These are phyloP conservation scores for Jackrogersella minutella DNA, from an alignment of 495 filamentous ascomycete species.

Conservation along the genomic window DNA sequence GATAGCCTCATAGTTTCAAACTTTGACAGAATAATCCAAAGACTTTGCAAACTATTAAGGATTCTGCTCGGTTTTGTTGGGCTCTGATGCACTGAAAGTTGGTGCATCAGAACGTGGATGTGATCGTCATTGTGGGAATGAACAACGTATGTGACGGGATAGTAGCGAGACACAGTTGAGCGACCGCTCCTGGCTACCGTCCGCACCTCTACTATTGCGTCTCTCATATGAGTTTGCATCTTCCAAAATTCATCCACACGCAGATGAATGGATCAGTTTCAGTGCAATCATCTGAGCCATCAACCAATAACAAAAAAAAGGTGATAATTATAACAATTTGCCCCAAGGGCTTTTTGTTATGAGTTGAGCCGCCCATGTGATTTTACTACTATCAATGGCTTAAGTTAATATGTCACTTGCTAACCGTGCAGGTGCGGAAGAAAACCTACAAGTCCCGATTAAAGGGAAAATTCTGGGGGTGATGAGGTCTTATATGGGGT, in stretches of 20 bases:
- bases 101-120: constrained; percentile 19
- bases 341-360: neutral
- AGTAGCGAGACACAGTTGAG: constrained; percentile 37
- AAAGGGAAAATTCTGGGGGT: neutral
- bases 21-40: constrained; percentile 16
- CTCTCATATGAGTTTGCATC: constrained; percentile 18
- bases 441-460: neutral
- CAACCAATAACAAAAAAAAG: neutral
- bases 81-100: constrained; percentile 11
- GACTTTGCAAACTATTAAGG: constrained; percentile 5
- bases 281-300: constrained; percentile 16
- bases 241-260: constrained; percentile 11
- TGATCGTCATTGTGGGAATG: constrained; percentile 29
- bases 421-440: constrained; percentile 17
- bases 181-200: constrained; percentile 33
- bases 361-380: neutral
- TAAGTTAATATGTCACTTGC: neutral
- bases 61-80: constrained; percentile 10
- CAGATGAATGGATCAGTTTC: constrained; percentile 12
- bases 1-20: constrained; percentile 17
- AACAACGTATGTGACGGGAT: constrained; percentile 26
- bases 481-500: neutral
- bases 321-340: constrained; percentile 7
- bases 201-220: constrained; percentile 18
- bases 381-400: neutral